Conservation (phyloP, 1,284 basidiomycete genomes). For the Malassezia pachydermatis region DNA sequence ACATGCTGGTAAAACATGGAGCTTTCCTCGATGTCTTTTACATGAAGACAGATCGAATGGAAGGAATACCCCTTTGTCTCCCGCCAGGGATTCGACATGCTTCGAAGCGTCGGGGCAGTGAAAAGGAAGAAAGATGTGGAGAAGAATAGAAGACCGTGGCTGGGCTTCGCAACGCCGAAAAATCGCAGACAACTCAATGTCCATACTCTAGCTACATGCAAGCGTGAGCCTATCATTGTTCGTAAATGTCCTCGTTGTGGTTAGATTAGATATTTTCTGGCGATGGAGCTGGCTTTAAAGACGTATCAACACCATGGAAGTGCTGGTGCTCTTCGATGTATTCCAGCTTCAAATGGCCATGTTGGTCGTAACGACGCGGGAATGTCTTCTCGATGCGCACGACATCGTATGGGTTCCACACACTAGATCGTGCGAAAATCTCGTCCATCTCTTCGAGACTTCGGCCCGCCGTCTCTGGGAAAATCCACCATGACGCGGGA, state of each 20-base stretch:
- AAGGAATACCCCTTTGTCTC: constrained; percentile 17
- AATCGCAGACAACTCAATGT: no score
- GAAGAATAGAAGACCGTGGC: no score
- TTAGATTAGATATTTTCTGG: no score
- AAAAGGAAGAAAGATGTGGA: no score
- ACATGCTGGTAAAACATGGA: constrained; percentile 15
- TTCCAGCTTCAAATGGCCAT: constrained; percentile 22
- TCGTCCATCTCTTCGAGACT: constrained; percentile 41
- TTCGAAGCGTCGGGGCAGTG: background rate
- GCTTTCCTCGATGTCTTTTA: constrained; percentile 13
- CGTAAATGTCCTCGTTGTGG: no score
- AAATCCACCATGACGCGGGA: constrained; percentile 28
- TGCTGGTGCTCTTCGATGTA: background rate
- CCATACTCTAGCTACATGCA: no score
- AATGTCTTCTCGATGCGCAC: constrained; percentile 30
- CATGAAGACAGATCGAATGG: constrained; percentile 17
- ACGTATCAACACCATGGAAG: no score
- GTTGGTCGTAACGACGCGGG: constrained; percentile 37
- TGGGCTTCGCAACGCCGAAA: no score
- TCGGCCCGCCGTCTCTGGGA: constrained; percentile 40
- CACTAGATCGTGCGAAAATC: constrained; percentile 36
- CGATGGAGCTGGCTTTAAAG: no score
- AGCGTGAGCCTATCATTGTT: no score
- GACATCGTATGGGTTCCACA: constrained; percentile 39
- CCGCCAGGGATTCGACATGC: constrained; percentile 17